Evolutionary conservation across 805 yeast species (phyloP), one percentile per base, ranked within the genome.

Genomic region (Debaryomyces tyrocola): DNA sequence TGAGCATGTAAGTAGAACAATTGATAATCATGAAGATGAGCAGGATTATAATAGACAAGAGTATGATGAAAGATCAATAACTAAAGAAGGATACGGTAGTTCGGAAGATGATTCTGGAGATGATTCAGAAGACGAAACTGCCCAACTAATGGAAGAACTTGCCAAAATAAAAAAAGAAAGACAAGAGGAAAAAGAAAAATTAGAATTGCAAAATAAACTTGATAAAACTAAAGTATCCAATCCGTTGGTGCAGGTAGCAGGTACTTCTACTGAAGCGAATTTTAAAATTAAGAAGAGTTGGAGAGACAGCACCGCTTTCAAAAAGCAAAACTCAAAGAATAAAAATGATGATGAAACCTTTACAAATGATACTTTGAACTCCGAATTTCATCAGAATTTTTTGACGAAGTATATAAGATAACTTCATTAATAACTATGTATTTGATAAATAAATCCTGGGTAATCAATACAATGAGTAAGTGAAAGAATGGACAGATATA

Each of bases 311-410:
- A 52, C 69, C 0, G 57, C 64, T 4, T 62, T 58, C 41, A 53
- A 49, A 21, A 58, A 56, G 11, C 50, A 45, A 14, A 46, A 38
- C 11, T 14, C 29, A 10, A 38, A 43, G 15, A 37, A 45, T 15
- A 11, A 41, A 14, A 36, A 40, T 14, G 40, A 42, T 15, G 44
- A 47, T 20, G 17, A 46, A 20, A 41, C 47, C 12, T 69, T 56
- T 47, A 68, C 74, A 2, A 67, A 62, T 24, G 63, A 68, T 46
- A 62, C 74, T 2, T 49, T 63, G 20, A 57, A 62, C 31, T 69
- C 75, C 11, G 67, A 67, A 10, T 53, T 56, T 14, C 75, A 72
- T 50, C 59, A 68, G 46, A 53, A 59, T 17, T 72, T 72, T 48
- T 46, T 72, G 15, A 57, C 66, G 5, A 70, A 70, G 46, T 69